Evolutionary conservation across 371 early-diverging fungal genomes (phyloP), one percentile per base, ranked within the genome.

Genomic region (Mortierella sp.): DNA sequence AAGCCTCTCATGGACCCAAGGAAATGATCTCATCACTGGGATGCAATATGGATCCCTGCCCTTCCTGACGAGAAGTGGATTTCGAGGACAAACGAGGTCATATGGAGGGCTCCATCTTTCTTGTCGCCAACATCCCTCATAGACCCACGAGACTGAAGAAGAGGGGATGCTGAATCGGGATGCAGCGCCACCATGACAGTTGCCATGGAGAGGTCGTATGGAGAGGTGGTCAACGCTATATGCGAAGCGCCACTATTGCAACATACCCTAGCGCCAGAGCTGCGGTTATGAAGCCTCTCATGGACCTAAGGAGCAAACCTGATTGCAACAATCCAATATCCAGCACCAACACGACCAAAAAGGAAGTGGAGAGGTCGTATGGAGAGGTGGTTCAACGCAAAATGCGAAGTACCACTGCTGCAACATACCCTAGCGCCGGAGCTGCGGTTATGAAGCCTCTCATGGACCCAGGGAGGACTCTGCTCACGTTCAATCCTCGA

Each of bases 91-190:
- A 40, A 58, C 47, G 58, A 58, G 58, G 58, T 48, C 58, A 49
- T 48, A 58, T 49, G 40, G 49, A 58, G 58, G 24, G 58, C 5
- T 47, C 48, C 25, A 49, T 27, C 50, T 49, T 29, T 28, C 50
- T 47, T 47, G 28, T 17, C 29, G 37, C 19, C 39, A 31, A 28
- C 14, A 2, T 28, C 58, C 37, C 58, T 58, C 58, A 58, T 58
- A 40, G 58, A 58, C 58, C 48, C 58, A 58, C 58, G 40, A 58
- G 58, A 48, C 58, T 58, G 58, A 58, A 34, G 58, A 47, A 47
- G 58, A 48, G 22, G 24, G 48, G 28, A 24, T 57, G 34, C 49
- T 58, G 39, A 39, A 25, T 58, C 58, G 49, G 48, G 40, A 29
- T 58, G 58, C 58, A 49, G 50, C 50, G 17, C 25, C 50, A 49